phyloP scores from a whole-genome alignment of 495 filamentous ascomycete species.

The Parachaetomium inaequale region DNA sequence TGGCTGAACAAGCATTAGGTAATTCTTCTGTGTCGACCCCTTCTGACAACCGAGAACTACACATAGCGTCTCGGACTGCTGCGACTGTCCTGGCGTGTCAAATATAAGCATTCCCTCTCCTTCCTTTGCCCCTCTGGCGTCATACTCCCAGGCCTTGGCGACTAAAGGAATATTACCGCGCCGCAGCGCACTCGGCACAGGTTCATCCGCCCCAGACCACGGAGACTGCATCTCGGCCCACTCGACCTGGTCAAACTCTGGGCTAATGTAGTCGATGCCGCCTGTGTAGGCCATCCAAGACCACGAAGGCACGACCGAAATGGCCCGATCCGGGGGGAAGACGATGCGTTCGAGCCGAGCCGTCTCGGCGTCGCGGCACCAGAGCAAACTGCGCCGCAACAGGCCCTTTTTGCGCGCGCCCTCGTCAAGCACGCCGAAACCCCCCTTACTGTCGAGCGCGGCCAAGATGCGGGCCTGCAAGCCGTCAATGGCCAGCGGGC shows the following conservation, averaged over 20 bases:
- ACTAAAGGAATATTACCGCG: too few species aligned
- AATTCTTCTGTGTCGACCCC: too few species aligned
- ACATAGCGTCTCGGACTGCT: too few species aligned
- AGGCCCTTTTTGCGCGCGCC: conserved; percentile 4
- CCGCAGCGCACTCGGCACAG: too few species aligned
- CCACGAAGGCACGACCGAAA: background rate
- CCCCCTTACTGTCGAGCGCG: conserved; percentile 1
- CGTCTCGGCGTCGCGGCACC: conserved; percentile 13
- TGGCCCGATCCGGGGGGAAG: background rate
- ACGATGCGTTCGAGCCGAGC: background rate
- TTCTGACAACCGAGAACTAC: too few species aligned
- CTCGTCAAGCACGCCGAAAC: conserved; percentile 24
- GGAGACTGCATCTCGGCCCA: background rate
- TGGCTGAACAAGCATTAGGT: too few species aligned
- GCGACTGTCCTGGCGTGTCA: too few species aligned
- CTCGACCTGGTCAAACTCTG: background rate
- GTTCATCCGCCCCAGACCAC: too few species aligned
- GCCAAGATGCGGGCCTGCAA: conserved; percentile 27
- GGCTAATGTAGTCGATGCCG: background rate
- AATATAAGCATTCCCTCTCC: too few species aligned
- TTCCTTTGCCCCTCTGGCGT: too few species aligned
- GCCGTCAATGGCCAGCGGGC: conserved; percentile 34
- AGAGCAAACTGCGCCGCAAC: conserved; percentile 26
- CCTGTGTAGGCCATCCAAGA: background rate
- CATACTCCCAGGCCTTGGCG: too few species aligned